Conservation (phyloP, 169 alveolate species). For the Cystoisospora suis region DNA sequence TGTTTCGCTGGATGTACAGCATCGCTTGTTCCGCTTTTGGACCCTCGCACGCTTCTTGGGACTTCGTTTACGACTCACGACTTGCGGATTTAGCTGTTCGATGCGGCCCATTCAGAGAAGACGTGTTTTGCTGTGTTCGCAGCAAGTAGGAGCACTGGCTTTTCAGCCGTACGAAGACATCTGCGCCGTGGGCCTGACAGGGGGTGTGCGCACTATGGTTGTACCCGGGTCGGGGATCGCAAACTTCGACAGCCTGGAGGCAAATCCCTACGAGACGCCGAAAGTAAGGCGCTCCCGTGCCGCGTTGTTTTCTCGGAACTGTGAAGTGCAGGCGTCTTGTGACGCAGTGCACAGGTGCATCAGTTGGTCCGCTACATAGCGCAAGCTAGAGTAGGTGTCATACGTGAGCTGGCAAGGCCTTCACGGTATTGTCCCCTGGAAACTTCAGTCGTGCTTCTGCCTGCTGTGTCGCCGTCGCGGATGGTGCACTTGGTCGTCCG, state of each 20-base stretch:
- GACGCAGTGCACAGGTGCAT: no score
- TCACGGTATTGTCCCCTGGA: no score
- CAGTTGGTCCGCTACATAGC: no score
- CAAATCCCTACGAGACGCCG: slow-evolving; percentile 86
- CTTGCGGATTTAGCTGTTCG: slow-evolving; percentile 50
- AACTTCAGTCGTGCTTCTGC: no score
- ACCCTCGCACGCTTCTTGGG: no score
- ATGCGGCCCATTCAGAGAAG: background rate
- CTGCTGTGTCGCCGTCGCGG: no score
- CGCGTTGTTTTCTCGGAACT: background rate
- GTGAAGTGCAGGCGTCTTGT: no score
- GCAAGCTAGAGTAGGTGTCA: no score
- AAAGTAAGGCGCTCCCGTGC: slow-evolving; percentile 42
- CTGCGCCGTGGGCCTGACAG: slow-evolving; percentile 80
- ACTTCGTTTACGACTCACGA: slow-evolving; percentile 86
- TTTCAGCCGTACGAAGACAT: slow-evolving; percentile 92
- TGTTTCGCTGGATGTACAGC: no score
- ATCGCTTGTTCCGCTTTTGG: no score
- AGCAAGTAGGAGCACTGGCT: slow-evolving; percentile 74
- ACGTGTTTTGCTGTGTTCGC: background rate
- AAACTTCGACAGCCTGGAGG: slow-evolving; percentile 88
- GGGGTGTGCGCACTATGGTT: slow-evolving; percentile 81
- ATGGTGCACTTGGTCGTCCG: no score
- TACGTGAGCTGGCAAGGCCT: no score
- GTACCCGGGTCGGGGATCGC: slow-evolving; percentile 93